These are phyloP conservation scores for Trichothecium sympodiale DNA, from an alignment of 2,329 filamentous ascomycete species.

Conservation along the genomic window DNA sequence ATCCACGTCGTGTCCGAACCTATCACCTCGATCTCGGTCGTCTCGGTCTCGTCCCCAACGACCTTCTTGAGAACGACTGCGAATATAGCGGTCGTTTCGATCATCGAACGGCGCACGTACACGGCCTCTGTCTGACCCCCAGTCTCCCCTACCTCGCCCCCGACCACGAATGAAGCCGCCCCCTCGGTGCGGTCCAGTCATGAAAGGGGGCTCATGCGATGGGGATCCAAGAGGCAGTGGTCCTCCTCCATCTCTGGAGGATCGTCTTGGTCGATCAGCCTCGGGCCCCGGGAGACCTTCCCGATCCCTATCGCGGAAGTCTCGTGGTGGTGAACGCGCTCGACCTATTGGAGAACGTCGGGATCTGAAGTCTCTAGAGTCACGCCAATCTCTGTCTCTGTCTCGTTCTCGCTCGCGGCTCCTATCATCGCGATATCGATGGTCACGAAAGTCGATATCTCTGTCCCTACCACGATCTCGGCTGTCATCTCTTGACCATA, in stretches of 20 bases:
- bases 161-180: conserved; percentile 46
- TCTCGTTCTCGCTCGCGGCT: conserved; percentile 41
- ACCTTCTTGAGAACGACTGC: conserved; percentile 56
- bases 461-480: conserved; percentile 49
- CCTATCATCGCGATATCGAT: conserved; percentile 48
- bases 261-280: conserved; percentile 53
- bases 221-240: conserved; percentile 62
- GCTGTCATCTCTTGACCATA: conserved; percentile 48
- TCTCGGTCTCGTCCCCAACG: conserved; percentile 46
- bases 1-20: conserved; percentile 29
- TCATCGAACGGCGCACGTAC: conserved; percentile 51
- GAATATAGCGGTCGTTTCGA: conserved; percentile 47
- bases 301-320: conserved; percentile 49
- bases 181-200: conserved; percentile 40
- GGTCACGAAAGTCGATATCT: conserved; percentile 48
- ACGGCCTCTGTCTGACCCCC: conserved; percentile 35
- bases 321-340: conserved; percentile 55
- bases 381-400: conserved; percentile 32
- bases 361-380: conserved; percentile 14
- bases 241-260: conserved; percentile 53
- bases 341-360: conserved; percentile 50
- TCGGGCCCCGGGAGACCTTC: conserved; percentile 54
- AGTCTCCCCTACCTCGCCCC: conserved; percentile 27
- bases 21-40: conserved; percentile 37
- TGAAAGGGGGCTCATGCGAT: conserved; percentile 54